Conservation (phyloP, 805 yeast genomes). For the Nadsonia fulvescens region DNA sequence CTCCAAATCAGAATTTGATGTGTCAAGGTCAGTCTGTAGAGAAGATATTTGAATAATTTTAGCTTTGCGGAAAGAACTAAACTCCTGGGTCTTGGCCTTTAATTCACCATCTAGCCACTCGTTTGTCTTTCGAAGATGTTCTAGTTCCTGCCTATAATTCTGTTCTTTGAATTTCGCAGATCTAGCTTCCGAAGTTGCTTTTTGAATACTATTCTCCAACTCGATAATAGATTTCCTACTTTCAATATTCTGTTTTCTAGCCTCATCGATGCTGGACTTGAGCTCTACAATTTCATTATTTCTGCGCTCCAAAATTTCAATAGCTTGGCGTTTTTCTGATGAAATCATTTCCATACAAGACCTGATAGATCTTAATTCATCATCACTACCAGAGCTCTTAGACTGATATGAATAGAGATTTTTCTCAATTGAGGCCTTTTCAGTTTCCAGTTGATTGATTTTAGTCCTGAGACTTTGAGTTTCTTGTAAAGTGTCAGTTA, state of each 20-base stretch:
- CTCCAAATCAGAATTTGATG: constrained; percentile 17
- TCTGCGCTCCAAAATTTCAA: constrained; percentile 16
- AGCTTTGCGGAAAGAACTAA: constrained; percentile 16
- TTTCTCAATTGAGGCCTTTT: constrained; percentile 22
- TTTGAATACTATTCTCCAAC: constrained; percentile 21
- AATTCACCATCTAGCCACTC: constrained; percentile 26
- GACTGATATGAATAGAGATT: constrained; percentile 15
- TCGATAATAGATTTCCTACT: constrained; percentile 25
- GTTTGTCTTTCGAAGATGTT: constrained; percentile 23
- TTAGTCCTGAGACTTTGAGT: constrained; percentile 21
- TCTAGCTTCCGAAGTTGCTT: constrained; percentile 15
- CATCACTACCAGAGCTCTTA: constrained; percentile 4
- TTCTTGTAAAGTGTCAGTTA: constrained; percentile 1
- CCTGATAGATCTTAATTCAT: constrained; percentile 7
- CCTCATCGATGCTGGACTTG: constrained; percentile 22
- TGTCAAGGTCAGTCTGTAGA: constrained; percentile 22
- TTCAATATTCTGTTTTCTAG: constrained; percentile 20
- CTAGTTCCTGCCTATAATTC: constrained; percentile 25
- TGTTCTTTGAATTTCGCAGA: constrained; percentile 21
- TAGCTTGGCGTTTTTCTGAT: constrained; percentile 14
- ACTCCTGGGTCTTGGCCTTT: constrained; percentile 17
- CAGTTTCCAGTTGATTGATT: constrained; percentile 20
- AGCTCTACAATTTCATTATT: constrained; percentile 15
- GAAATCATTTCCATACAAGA: constrained; percentile 9
- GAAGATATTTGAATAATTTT: constrained; percentile 17